Percentiles rank a stretch among this genome's conserved stretches.
Conservation (phyloP, 2,329 filamentous ascomycete species). For the Fusarium avenaceum region DNA sequence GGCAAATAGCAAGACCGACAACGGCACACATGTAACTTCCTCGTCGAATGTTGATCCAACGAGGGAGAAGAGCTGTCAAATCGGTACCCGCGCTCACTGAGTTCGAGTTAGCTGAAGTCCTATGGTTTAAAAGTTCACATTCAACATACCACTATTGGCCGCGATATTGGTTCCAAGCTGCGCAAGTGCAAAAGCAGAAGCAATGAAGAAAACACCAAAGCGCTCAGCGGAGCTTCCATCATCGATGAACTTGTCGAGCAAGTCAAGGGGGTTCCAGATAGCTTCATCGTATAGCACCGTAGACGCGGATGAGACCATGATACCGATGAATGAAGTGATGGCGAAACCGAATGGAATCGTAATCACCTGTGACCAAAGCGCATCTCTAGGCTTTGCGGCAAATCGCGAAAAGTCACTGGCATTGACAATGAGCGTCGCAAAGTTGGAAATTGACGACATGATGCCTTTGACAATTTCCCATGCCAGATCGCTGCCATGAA, state of each 20-base stretch:
- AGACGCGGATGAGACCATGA: conserved; percentile 81
- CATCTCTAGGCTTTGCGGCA: conserved; percentile 79
- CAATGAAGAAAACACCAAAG: conserved; percentile 82
- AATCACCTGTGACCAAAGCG: conserved; percentile 83
- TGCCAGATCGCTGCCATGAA: conserved; percentile 76
- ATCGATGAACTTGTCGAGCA: conserved; percentile 76
- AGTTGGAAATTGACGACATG: conserved; percentile 92
- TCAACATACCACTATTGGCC: conserved; percentile 73
- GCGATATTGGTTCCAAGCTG: conserved; percentile 90
- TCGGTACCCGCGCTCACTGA: conserved; percentile 81
- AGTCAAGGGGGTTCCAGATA: conserved; percentile 80
- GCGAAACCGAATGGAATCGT: conserved; percentile 80
- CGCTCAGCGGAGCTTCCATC: conserved; percentile 77
- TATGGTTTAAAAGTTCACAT: no score
- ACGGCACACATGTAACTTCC: conserved; percentile 87
- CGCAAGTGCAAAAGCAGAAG: conserved; percentile 78
- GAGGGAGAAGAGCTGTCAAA: conserved; percentile 82
- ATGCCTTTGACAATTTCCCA: conserved; percentile 89
- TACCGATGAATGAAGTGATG: conserved; percentile 86
- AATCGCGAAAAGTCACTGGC: conserved; percentile 90
- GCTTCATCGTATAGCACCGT: conserved; percentile 74
- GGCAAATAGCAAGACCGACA: conserved; percentile 87
- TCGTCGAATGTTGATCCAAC: conserved; percentile 86
- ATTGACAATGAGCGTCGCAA: conserved; percentile 86
- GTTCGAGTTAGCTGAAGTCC: no score